These are phyloP conservation scores for Suillus spraguei DNA, from an alignment of 768 basidiomycete genomes.

Conservation along the genomic window DNA sequence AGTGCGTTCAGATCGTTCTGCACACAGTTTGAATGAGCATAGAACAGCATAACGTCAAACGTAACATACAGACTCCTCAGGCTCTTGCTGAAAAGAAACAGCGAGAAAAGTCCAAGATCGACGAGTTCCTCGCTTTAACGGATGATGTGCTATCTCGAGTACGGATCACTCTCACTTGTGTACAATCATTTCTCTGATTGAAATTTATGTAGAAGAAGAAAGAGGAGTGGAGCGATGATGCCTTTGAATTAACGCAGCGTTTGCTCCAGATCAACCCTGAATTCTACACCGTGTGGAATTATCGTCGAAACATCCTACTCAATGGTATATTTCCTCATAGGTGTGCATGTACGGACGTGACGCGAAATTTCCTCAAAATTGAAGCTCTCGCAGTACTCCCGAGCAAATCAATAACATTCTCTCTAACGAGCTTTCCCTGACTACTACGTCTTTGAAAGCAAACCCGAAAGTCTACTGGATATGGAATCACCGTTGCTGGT, in stretches of 20 bases:
- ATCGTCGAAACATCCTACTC: conserved; percentile 78
- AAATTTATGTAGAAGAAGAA: conserved; percentile 58
- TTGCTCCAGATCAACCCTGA: conserved; percentile 89
- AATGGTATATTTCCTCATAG: conserved; percentile 68
- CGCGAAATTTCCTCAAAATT: conserved; percentile 10
- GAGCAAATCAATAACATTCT: conserved; percentile 66
- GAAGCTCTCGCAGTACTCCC: conserved; percentile 48
- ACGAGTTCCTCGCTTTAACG: conserved; percentile 70
- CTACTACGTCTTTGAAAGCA: conserved; percentile 74
- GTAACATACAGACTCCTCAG: conserved; percentile 57
- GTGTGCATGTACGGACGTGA: conserved; percentile 40
- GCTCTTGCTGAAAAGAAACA: conserved; percentile 66
- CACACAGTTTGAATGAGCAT: conserved; percentile 8
- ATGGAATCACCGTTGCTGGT: conserved; percentile 98
- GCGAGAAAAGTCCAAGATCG: conserved; percentile 75
- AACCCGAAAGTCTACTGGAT: conserved; percentile 98
- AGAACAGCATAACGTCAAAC: conserved; percentile 69
- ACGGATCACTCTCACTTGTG: conserved; percentile 24
- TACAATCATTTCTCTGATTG: conserved; percentile 10
- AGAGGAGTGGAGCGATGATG: conserved; percentile 70
- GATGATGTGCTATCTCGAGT: conserved; percentile 68
- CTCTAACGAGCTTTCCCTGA: conserved; percentile 75
- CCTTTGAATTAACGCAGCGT: conserved; percentile 74
- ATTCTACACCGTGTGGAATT: conserved; percentile 97
- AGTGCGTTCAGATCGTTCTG: neutral